A percentile compares a stretch with the other conserved stretches of the same genome.
These are phyloP conservation scores for Ustilago nuda DNA, from an alignment of 1,284 basidiomycete species.

Conservation along the genomic window DNA sequence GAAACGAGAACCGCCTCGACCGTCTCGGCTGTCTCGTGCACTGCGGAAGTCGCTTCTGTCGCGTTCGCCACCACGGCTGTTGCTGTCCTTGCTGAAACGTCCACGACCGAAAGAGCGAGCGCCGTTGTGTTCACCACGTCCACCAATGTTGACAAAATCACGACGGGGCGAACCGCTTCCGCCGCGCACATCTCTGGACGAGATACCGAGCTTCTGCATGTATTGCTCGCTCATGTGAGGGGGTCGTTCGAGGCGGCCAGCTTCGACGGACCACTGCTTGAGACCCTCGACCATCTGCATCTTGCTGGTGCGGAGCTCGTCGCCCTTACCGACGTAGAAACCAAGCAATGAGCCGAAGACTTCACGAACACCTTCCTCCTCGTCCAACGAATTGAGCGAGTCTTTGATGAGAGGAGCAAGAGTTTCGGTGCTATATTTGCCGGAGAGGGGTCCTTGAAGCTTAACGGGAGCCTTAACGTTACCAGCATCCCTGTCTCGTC, in stretches of 20 bases:
- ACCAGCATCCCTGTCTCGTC: not conserved
- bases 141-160: constrained; percentile 1
- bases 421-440: constrained; percentile 28
- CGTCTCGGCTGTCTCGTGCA: constrained; percentile 17
- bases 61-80: constrained; percentile 15
- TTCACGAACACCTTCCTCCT: constrained; percentile 31
- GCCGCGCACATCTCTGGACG: constrained; percentile 10
- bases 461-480: constrained; percentile 15
- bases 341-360: constrained; percentile 50
- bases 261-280: constrained; percentile 49
- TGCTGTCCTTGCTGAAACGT: constrained; percentile 38
- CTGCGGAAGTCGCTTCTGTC: constrained; percentile 22
- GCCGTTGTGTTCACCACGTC: constrained; percentile 17
- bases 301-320: constrained; percentile 49
- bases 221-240: constrained; percentile 46
- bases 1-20: constrained; percentile 19
- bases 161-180: constrained; percentile 14
- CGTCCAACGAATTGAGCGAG: constrained; percentile 15
- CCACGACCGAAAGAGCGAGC: constrained; percentile 39
- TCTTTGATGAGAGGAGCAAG: constrained; percentile 24
- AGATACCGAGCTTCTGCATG: constrained; percentile 51
- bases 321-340: constrained; percentile 50
- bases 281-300: constrained; percentile 43
- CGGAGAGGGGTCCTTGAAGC: constrained; percentile 38
- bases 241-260: constrained; percentile 30